Percentiles rank a stretch among this genome's conserved stretches.
phyloP scores from a whole-genome alignment of 441 rosid genomes.

The Geranium incanum region DNA sequence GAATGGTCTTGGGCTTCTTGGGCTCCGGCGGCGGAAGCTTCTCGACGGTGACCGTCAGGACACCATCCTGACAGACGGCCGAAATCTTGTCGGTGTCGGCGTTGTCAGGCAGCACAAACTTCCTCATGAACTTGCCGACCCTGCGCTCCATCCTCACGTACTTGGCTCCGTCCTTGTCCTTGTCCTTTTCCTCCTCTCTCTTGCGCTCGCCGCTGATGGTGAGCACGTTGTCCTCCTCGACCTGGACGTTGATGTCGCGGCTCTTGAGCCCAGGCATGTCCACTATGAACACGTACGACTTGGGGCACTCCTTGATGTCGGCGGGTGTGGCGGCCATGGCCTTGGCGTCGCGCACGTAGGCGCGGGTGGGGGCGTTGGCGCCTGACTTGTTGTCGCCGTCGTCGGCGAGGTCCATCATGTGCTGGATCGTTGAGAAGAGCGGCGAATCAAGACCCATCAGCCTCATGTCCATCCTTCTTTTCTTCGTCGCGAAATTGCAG shows the following conservation, averaged over 20 bases:
- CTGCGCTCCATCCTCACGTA: constrained; percentile 82
- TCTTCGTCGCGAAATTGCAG: neutral
- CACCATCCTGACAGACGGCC: constrained; percentile 70
- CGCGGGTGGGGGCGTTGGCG: constrained; percentile 32
- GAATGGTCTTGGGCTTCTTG: constrained; percentile 64
- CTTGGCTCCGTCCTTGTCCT: constrained; percentile 53
- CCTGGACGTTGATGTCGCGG: constrained; percentile 40
- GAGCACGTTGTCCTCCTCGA: constrained; percentile 41
- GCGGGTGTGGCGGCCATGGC: constrained; percentile 71
- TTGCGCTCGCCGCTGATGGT: constrained; percentile 49
- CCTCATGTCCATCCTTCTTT: constrained; percentile 33
- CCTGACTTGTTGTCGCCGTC: constrained; percentile 26
- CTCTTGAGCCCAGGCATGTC: constrained; percentile 59
- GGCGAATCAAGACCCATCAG: constrained; percentile 28
- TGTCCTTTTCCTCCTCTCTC: constrained; percentile 54
- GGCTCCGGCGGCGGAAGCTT: constrained; percentile 82
- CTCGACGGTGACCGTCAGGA: constrained; percentile 59
- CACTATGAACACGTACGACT: constrained; percentile 41
- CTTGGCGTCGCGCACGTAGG: constrained; percentile 44
- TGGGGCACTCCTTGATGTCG: constrained; percentile 41
- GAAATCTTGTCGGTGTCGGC: constrained; percentile 55
- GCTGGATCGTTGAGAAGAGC: constrained; percentile 36
- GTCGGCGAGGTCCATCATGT: constrained; percentile 23
- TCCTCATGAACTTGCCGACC: constrained; percentile 75
- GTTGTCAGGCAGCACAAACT: constrained; percentile 67